Base-by-base conservation (phyloP, 2,329 filamentous ascomycete genomes). In the Fusarium brevicatenulatum region DNA sequence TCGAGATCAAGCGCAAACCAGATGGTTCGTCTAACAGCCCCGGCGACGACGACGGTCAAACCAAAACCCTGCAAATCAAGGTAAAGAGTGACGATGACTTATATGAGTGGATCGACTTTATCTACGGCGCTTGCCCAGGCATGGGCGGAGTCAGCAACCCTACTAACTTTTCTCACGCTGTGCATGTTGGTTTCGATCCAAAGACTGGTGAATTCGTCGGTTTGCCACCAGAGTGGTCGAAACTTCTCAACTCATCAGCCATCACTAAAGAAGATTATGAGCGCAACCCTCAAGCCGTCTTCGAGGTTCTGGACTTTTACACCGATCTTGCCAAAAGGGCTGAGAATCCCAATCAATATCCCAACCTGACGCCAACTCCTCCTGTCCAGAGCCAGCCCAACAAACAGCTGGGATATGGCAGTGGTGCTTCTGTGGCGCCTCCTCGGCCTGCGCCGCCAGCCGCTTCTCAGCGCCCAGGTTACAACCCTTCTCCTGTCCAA, bases 211-310 rank as follows among this genome's bases (percentile, higher is more conserved):
- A 96, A 76, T 99, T 99, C 78, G 94, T 97, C 53, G 96, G 96
- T 43, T 83, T 99, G 75, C 96, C 96, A 4, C 92, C 94, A 9
- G 96, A 99, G 85, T 99, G 96, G 96, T 96, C 97, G 80, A 97
- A 97, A 83, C 88, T 99, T 57, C 88, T 99, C 75, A 98, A 96
- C 79, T 95, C 95, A 13, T 98, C 96, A 6, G 96, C 96, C 66
- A 96, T 99, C 79, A 98, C 96, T 67, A 97, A 98, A 83, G 96
- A 99, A 79, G 96, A 99, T 81, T 98, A 98, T 83, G 94, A 97
- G 83, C 95, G 96, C 80, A 98, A 99, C 79, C 96, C 96, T 9
- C 92, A 95, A 85, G 94, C 91, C 66, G 92, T 91, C 32, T 91
- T 94, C 62, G 93, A 95, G 80, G 93, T 94, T 49, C 85, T 95